Evolutionary conservation across 1,284 basidiomycete species (phyloP).

Genomic region (Ganoderma meredithae): DNA sequence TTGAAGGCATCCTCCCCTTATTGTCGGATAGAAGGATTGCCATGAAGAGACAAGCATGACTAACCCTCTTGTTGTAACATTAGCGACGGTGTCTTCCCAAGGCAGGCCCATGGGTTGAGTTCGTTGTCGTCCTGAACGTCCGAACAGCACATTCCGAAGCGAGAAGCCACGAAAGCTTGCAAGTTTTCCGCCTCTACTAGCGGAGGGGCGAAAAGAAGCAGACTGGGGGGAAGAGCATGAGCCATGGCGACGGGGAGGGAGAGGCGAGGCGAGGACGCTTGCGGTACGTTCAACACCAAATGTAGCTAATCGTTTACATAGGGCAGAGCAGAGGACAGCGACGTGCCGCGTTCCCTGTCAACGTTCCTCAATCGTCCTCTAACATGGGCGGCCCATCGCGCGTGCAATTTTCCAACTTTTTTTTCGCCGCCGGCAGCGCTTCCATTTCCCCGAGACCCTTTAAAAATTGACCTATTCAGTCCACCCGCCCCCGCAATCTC

Average conservation of each 20-base stretch:
- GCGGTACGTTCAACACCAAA: neutral
- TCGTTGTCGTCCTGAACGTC: neutral
- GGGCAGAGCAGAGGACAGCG: neutral
- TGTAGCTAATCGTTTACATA: neutral
- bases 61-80: neutral
- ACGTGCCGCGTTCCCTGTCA: neutral
- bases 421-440: neutral
- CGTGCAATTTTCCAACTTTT: slow-evolving; percentile 2
- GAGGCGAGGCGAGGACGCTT: neutral
- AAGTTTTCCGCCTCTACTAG: neutral
- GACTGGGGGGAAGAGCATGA: neutral
- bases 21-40: neutral
- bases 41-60: neutral
- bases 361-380: slow-evolving; percentile 8
- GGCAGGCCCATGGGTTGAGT: neutral
- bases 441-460: neutral
- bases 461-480: neutral
- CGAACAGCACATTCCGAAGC: neutral
- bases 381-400: slow-evolving; percentile 3
- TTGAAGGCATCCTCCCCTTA: neutral
- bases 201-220: neutral
- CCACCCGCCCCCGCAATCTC: neutral
- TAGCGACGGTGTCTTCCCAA: neutral
- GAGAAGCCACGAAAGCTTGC: neutral
- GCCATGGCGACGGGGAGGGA: neutral